Base-by-base conservation (phyloP, 2,329 filamentous ascomycete genomes). In the Neodidymelliopsis sp. region DNA sequence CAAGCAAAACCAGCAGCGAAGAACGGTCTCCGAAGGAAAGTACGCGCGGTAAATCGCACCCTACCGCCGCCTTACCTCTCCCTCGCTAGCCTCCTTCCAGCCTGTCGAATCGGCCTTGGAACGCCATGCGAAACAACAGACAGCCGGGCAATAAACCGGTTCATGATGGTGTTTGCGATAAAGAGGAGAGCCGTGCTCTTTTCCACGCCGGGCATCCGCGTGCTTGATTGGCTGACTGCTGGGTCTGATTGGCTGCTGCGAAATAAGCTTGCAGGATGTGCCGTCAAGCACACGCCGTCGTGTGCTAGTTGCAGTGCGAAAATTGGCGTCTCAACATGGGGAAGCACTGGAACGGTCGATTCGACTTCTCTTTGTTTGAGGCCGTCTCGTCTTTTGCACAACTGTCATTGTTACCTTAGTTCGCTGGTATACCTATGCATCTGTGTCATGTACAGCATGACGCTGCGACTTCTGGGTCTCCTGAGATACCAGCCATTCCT, bases 181-280 rank as follows among this genome's bases (percentile, higher is more conserved):
- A 44, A 39, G 46, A 27, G 28, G 34, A 44, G 40, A 44, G 29
- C 47, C 47, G 47, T 45, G 40, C 47, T 15, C 33, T 9, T 12
- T 25, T 13, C 31, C 25, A 18, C 5, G 33, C 20, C 7, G 20
- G 27, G 9, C 18, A n/a, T 34, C 5, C 2, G 6, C 10, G 12
- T 20, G 12, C 19, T 13, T 34, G 18, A 34, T 34, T 34, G 31
- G 41, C 23, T 28, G 18, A 12, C 25, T 5, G 11, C 2, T 8
- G 3, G 12, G 3, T 13, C 13, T 43, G 29, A 49, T 34, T 49
- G 46, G 46, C 8, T 20, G n/a, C 10, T 10, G 3, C 8, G 29
- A 49, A 44, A 49, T 44, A 49, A 44, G 46, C 46, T 44, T 41
- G 44, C 20, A n/a, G 29, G 44, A 47, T 47, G 43, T 43, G 34